A percentile compares a stretch with the other conserved stretches of the same genome.
Conservation (phyloP, 1,139 yeast genomes). For the Yamadazyma pseudoaaseri region DNA sequence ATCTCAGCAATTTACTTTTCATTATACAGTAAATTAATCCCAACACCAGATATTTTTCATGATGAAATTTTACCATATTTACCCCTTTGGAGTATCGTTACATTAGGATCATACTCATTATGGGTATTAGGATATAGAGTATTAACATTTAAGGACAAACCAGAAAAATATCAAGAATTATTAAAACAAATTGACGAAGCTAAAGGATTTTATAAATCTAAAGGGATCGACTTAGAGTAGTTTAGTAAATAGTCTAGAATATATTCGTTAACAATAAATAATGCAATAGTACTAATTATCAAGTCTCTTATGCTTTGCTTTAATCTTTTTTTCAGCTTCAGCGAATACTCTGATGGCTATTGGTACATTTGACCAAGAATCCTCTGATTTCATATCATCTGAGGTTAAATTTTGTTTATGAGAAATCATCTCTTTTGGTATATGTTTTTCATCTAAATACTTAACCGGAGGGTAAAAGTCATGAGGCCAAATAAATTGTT, state of each 20-base stretch:
- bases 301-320: conserved; percentile 27
- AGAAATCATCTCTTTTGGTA: conserved; percentile 24
- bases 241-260: background rate
- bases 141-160: conserved; percentile 69
- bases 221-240: conserved; percentile 56
- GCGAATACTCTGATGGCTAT: conserved; percentile 79
- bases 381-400: conserved; percentile 18
- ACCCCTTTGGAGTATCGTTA: conserved; percentile 71
- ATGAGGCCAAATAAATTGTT: conserved; percentile 72
- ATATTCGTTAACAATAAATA: conserved; percentile 2
- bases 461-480: conserved; percentile 71
- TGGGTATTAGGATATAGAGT: conserved; percentile 73
- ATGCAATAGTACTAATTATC: background rate
- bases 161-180: conserved; percentile 65
- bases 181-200: conserved; percentile 67
- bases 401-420: conserved; percentile 16
- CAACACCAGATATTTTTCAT: conserved; percentile 49
- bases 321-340: conserved; percentile 70
- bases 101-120: conserved; percentile 73
- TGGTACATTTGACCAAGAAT: conserved; percentile 69
- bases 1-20: conserved; percentile 55
- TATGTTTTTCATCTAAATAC: conserved; percentile 28
- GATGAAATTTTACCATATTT: conserved; percentile 60
- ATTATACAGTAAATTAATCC: conserved; percentile 52
- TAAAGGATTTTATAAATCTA: conserved; percentile 53